These are phyloP conservation scores for Pseudogymnoascus sp. DNA, from an alignment of 2,329 filamentous ascomycete species.

Conservation along the genomic window DNA sequence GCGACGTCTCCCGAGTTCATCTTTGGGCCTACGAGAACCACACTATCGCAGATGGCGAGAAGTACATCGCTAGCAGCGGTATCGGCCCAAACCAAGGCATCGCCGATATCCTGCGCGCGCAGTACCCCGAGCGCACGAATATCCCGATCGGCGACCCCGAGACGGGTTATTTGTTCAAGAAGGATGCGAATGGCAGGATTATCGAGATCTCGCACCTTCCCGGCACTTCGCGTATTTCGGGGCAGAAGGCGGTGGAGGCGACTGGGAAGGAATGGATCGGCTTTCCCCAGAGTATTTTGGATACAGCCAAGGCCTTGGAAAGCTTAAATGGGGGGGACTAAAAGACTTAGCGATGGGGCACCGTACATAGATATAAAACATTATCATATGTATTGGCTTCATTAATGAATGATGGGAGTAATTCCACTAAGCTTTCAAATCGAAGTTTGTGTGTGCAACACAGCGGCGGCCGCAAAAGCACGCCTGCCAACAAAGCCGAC, in stretches of 20 bases:
- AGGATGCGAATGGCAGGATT: constrained; percentile 19
- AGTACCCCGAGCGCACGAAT: constrained; percentile 30
- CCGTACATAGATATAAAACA: background rate
- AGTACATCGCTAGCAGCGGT: constrained; percentile 32
- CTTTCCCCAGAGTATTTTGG: constrained; percentile 25
- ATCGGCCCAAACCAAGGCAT: constrained; percentile 31
- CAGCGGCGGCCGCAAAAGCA: too few species aligned
- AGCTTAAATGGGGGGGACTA: constrained; percentile 5
- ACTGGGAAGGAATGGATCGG: constrained; percentile 25
- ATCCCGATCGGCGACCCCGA: constrained; percentile 34
- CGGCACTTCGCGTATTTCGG: constrained; percentile 20
- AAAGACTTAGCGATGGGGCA: background rate
- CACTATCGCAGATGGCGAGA: constrained; percentile 32
- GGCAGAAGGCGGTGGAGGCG: constrained; percentile 23
- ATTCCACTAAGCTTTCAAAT: background rate
- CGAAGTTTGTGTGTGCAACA: background rate
- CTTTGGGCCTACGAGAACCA: constrained; percentile 33
- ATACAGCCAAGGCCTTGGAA: constrained; percentile 31
- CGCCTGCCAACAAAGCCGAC: background rate
- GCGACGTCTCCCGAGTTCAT: constrained; percentile 36
- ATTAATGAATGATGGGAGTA: background rate
- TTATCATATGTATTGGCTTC: background rate
- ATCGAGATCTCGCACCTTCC: constrained; percentile 12
- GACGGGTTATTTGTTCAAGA: constrained; percentile 31
- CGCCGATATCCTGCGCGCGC: constrained; percentile 35